Evolutionary conservation across 345 rosid genomes (phyloP).

Genomic region (Melaleuca alternifolia): DNA sequence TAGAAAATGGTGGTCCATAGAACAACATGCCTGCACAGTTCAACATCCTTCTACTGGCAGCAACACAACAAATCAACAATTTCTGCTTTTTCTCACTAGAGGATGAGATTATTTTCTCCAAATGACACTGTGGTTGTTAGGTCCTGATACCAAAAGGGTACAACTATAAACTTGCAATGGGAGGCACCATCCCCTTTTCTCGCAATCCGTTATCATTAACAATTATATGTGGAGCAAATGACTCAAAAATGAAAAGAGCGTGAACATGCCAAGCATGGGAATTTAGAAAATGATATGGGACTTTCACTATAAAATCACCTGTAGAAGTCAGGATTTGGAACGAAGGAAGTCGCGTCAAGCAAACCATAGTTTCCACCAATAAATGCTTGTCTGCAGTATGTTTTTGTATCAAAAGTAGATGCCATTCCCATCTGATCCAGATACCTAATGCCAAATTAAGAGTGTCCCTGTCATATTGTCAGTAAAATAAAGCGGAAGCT

Average conservation of each 20-base stretch:
- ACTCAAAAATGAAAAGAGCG: neutral
- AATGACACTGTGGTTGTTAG: neutral
- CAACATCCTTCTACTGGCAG: neutral
- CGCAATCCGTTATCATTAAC: neutral
- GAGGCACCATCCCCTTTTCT: neutral
- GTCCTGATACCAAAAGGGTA: neutral
- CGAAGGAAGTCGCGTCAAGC: conserved; percentile 61
- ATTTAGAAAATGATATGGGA: neutral
- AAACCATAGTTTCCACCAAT: conserved; percentile 90
- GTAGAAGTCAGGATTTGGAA: conserved; percentile 94
- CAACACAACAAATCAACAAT: neutral
- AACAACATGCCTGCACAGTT: neutral
- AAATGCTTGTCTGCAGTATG: conserved; percentile 85
- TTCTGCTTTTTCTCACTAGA: neutral
- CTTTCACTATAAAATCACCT: conserved; percentile 18
- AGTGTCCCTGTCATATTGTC: neutral
- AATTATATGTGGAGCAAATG: neutral
- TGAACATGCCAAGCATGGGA: neutral
- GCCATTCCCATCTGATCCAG: conserved; percentile 91
- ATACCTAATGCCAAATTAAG: conserved; percentile 38
- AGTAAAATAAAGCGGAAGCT: neutral
- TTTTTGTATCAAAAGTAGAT: conserved; percentile 54
- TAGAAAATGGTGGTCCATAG: neutral
- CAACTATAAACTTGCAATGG: neutral
- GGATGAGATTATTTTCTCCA: neutral